Percentiles rank a stretch among this genome's conserved stretches.
Evolutionary conservation across 371 early-diverging fungal genomes (phyloP).

Genomic region (Mucor sp.): DNA sequence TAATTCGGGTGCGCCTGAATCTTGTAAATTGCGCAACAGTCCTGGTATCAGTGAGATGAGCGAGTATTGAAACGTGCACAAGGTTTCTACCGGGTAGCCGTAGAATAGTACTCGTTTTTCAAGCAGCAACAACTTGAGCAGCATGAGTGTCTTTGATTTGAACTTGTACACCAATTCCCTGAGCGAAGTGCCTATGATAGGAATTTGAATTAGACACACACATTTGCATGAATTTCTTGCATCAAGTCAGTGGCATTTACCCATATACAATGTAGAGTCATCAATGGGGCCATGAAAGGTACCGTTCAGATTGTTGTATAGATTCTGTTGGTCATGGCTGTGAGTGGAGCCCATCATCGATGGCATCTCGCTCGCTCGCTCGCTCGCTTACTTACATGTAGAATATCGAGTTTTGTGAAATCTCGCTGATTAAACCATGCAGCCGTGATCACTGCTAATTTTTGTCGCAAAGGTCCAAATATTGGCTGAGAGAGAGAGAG

Average conservation of each 20-base stretch:
- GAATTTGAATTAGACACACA: background rate
- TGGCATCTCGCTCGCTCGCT: background rate
- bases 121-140: constrained; percentile 75
- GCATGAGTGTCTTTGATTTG: constrained; percentile 72
- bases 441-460: constrained; percentile 76
- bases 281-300: constrained; percentile 64
- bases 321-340: constrained; percentile 43
- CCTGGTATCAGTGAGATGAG: constrained; percentile 75
- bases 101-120: constrained; percentile 79
- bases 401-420: constrained; percentile 75
- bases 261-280: constrained; percentile 72
- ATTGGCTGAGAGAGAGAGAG: constrained; percentile 73
- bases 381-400: constrained; percentile 68
- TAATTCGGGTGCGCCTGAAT: constrained; percentile 66
- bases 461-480: constrained; percentile 72
- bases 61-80: constrained; percentile 81
- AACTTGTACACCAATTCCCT: constrained; percentile 74
- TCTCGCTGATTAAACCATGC: constrained; percentile 83
- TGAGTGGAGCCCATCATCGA: too few species aligned
- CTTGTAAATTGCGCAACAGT: constrained; percentile 60
- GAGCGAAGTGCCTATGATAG: constrained; percentile 60
- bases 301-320: constrained; percentile 62
- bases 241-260: too few species aligned
- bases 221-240: background rate
- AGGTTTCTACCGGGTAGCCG: constrained; percentile 78